A percentile compares a stretch with the other conserved stretches of the same genome.
Evolutionary conservation across 805 yeast genomes (phyloP).

Genomic region (Candida nemodendra): DNA sequence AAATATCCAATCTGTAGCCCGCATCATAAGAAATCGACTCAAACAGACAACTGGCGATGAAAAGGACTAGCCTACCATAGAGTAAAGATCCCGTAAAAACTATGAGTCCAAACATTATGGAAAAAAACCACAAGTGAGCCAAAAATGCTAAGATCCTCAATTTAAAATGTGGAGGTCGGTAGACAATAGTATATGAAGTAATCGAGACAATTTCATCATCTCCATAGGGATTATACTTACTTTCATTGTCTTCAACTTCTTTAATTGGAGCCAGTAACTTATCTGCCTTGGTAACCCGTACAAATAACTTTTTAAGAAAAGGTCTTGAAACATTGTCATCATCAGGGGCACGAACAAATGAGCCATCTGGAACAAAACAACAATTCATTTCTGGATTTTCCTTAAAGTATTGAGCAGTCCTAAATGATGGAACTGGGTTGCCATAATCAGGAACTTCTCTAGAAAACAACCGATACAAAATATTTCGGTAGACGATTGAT

Average conservation of each 20-base stretch:
- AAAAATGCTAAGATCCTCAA: constrained; percentile 52
- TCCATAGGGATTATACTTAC: constrained; percentile 32
- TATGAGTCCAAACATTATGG: constrained; percentile 34
- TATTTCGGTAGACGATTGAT: constrained; percentile 52
- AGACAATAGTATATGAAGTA: constrained; percentile 66
- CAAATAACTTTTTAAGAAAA: constrained; percentile 65
- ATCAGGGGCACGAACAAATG: constrained; percentile 81
- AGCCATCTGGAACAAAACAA: constrained; percentile 78
- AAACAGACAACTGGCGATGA: not conserved
- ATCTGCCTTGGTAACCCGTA: constrained; percentile 81
- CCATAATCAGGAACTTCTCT: constrained; percentile 43
- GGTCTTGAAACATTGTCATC: constrained; percentile 71
- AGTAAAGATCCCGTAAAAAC: constrained; percentile 20
- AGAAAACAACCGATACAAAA: constrained; percentile 38
- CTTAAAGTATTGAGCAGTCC: constrained; percentile 44
- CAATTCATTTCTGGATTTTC: constrained; percentile 43
- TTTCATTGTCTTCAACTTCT: constrained; percentile 31
- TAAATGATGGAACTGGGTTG: constrained; percentile 50
- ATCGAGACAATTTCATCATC: constrained; percentile 34
- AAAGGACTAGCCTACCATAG: constrained; percentile 25
- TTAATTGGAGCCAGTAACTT: constrained; percentile 46
- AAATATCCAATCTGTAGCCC: constrained; percentile 1
- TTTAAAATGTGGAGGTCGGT: constrained; percentile 79
- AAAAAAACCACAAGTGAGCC: constrained; percentile 43
- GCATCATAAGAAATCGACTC: not conserved